Evolutionary conservation across 2,329 filamentous ascomycete genomes (phyloP).

Genomic region (Colletotrichum lindemuthianum): DNA sequence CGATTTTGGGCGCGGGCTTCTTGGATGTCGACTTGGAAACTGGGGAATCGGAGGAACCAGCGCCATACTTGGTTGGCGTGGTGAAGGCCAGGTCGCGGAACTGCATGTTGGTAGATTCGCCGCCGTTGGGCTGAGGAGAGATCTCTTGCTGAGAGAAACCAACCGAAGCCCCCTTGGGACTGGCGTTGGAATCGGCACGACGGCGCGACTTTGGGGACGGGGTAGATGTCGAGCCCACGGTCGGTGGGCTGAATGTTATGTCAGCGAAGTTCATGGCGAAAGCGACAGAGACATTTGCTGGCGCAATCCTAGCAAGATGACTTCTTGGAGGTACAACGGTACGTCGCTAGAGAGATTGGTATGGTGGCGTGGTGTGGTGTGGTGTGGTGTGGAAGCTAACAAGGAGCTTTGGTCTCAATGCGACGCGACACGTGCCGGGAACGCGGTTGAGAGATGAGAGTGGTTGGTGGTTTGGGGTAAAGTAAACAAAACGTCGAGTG

Average conservation of each 20-base stretch:
- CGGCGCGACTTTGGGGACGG: constrained; percentile 2
- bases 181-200: neutral
- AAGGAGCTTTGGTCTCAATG: constrained; percentile 22
- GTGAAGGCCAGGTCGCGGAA: constrained; percentile 18
- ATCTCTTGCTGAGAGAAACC: constrained; percentile 6
- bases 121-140: constrained; percentile 6
- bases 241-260: constrained; percentile 2
- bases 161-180: constrained; percentile 19
- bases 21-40: constrained; percentile 26
- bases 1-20: constrained; percentile 16
- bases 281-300: constrained; percentile 1
- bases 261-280: constrained; percentile 6
- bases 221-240: neutral
- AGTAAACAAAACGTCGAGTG: constrained; percentile 3
- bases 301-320: neutral
- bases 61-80: constrained; percentile 27
- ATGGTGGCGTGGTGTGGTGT: neutral
- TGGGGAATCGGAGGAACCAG: constrained; percentile 2
- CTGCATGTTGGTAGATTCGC: neutral
- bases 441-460: neutral
- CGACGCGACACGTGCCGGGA: constrained; percentile 11
- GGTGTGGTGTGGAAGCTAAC: constrained; percentile 8
- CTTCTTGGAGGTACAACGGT: no score
- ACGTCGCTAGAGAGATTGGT: neutral
- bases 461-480: neutral